These are phyloP conservation scores for Trichoderma simmonsii DNA, from an alignment of 2,329 filamentous ascomycete genomes.

Conservation along the genomic window DNA sequence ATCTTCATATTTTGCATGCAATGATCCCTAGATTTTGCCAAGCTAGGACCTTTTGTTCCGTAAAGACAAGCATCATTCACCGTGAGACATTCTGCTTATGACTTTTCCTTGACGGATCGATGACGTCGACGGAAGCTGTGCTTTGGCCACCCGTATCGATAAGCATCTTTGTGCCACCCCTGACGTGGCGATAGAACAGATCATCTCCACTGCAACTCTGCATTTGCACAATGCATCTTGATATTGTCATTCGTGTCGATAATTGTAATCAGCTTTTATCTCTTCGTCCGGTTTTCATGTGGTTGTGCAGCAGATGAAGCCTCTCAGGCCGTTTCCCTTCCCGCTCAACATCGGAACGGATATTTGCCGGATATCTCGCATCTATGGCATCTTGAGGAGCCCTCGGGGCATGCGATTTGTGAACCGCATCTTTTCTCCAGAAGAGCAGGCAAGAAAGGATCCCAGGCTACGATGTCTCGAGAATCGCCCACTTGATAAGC, in stretches of 20 bases:
- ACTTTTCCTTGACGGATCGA: slow-evolving; percentile 10
- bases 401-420: slow-evolving; percentile 45
- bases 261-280: background rate
- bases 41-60: slow-evolving; percentile 23
- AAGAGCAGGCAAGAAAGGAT: slow-evolving; percentile 31
- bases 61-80: background rate
- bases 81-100: background rate
- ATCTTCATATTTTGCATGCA: background rate
- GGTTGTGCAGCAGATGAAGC: slow-evolving; percentile 28
- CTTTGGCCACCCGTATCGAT: slow-evolving; percentile 22
- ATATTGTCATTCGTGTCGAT: background rate
- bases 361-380: slow-evolving; percentile 67
- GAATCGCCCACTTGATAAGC: background rate
- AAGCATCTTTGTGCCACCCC: slow-evolving; percentile 7
- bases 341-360: slow-evolving; percentile 72
- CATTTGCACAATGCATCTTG: background rate
- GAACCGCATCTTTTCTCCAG: slow-evolving; percentile 43
- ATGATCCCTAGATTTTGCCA: background rate
- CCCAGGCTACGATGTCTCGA: slow-evolving; percentile 20
- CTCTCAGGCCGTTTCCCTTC: slow-evolving; percentile 55
- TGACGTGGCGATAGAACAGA: slow-evolving; percentile 2
- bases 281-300: background rate
- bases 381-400: slow-evolving; percentile 55
- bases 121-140: slow-evolving; percentile 6
- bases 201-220: background rate